Evolutionary conservation across 495 filamentous ascomycete genomes (phyloP), one percentile per base, ranked within the genome.

Genomic region (Aspergillus kassunensis): DNA sequence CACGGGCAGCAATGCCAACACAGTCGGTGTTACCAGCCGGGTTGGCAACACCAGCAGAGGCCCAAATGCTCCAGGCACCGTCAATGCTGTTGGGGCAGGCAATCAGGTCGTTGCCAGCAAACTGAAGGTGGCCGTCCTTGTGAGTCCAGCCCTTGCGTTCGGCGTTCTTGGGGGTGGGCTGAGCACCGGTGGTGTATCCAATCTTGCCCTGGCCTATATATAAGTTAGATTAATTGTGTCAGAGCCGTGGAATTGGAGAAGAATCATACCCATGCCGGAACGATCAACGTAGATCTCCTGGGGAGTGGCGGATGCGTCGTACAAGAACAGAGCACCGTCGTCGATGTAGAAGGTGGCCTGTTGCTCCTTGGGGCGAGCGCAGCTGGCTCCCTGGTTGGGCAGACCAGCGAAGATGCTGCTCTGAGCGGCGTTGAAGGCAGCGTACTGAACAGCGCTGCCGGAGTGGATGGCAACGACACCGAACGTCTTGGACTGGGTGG

Each of bases 51-150:
- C 72, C 75, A 27, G 63, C 60, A 10, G 57, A 51, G 23, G 71
- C 68, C 76, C 76, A 79, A 45, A 81, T 63, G 56, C 66, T 71
- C 69, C 68, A 81, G 13, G 72, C 65, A 30, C 70, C 68, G 30
- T 72, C 67, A 45, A 75, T 69, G 64, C 67, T 67, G 61, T 70
- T 69, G 39, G 77, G 77, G 64, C 77, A 81, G n/a, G 77, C 77
- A 36, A 75, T 64, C 45, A 77, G 65, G 29, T 68, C 63, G 6
- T 51, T 63, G 16, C 71, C 74, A 48, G 61, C 65, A 49, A 80
- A 73, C 24, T 58, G 62, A 16, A 81, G 61, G 57, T 77, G 64
- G 44, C 65, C 64, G 47, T 67, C 51, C 42, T 39, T 29, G 44
- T 74, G 65, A 43, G 62, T 47, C 71, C 76, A 81, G 24, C 70